phyloP scores from a whole-genome alignment of 2,329 filamentous ascomycete species.

The Paecilomyces dactylethromorphus region DNA sequence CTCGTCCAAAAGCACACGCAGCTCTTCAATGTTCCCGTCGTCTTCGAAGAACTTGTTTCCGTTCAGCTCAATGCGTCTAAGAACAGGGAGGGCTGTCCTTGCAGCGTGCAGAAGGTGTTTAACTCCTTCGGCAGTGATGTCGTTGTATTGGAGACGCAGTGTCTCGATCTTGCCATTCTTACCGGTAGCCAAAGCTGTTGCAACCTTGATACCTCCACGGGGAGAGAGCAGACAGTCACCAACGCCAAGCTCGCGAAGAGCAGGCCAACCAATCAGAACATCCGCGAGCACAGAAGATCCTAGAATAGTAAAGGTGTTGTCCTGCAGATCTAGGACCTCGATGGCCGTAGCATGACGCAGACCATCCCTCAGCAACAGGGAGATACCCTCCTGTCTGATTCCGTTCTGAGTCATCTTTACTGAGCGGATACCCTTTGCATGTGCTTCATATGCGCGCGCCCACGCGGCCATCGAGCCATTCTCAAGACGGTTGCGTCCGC shows the following conservation, averaged over 20 bases:
- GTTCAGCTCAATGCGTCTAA: constrained; percentile 87
- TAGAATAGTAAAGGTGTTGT: constrained; percentile 87
- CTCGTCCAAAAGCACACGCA: constrained; percentile 66
- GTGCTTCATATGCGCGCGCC: constrained; percentile 79
- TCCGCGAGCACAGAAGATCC: constrained; percentile 73
- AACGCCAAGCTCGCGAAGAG: constrained; percentile 75
- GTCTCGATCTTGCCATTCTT: constrained; percentile 74
- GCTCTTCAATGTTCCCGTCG: constrained; percentile 61
- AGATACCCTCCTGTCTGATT: constrained; percentile 89
- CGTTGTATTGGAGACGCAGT: constrained; percentile 85
- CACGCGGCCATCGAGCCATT: constrained; percentile 95
- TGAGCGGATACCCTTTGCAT: constrained; percentile 67
- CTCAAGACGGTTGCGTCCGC: constrained; percentile 90
- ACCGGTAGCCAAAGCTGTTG: constrained; percentile 64
- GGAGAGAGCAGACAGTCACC: constrained; percentile 79
- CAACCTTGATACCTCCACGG: constrained; percentile 69
- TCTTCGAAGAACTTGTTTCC: constrained; percentile 93
- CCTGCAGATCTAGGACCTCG: constrained; percentile 80
- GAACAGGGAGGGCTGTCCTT: constrained; percentile 60
- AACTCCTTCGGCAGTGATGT: constrained; percentile 73
- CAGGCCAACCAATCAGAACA: constrained; percentile 67
- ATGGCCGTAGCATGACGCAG: constrained; percentile 64
- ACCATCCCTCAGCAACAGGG: constrained; percentile 70
- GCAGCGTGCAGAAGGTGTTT: constrained; percentile 64
- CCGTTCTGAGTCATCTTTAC: constrained; percentile 99